phyloP scores from a whole-genome alignment of 768 basidiomycete species.

The Russula sp. region DNA sequence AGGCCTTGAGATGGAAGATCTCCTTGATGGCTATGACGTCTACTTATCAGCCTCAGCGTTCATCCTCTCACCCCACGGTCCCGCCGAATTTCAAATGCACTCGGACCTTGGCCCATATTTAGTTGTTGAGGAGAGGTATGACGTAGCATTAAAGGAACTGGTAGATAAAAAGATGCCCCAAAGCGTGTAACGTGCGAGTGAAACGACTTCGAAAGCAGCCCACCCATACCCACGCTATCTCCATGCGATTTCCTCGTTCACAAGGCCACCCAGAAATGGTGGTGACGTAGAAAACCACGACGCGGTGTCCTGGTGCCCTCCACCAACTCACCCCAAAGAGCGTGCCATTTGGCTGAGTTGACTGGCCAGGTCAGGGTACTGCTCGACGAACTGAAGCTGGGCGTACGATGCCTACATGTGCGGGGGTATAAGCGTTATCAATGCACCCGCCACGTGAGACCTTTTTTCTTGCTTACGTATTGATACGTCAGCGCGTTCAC shows the following conservation, averaged over 20 bases:
- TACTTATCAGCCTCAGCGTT: neutral
- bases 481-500: constrained; percentile 69
- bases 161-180: constrained; percentile 13
- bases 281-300: constrained; percentile 1
- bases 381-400: constrained; percentile 76
- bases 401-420: constrained; percentile 61
- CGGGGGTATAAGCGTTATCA: neutral
- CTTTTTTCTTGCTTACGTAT: constrained; percentile 47
- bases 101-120: neutral
- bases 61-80: neutral
- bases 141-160: constrained; percentile 8
- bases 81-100: constrained; percentile 3
- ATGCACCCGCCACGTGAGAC: neutral
- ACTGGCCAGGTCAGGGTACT: constrained; percentile 81
- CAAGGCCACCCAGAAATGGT: constrained; percentile 5
- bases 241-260: constrained; percentile 1
- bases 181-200: neutral
- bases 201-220: neutral
- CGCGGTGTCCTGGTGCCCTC: neutral
- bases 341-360: constrained; percentile 49
- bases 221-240: neutral
- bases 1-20: neutral
- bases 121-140: neutral
- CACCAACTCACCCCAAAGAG: constrained; percentile 30
- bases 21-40: constrained; percentile 6